Base-by-base conservation (phyloP, 805 yeast genomes). In the Ogataea siamensis region DNA sequence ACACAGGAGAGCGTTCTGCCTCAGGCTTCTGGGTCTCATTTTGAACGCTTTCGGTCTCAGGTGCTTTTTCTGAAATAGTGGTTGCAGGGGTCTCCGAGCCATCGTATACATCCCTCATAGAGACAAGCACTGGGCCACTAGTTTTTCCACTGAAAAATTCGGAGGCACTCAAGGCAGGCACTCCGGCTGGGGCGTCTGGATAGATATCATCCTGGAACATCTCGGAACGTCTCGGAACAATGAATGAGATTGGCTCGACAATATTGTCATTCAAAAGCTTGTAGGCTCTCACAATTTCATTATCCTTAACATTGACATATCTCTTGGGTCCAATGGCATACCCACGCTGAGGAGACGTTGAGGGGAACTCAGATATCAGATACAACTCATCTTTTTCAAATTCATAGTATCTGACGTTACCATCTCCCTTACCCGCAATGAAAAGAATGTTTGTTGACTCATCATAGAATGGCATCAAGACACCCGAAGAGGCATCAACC, bases 351-450 rank as follows among this genome's bases (percentile, higher is more conserved):
- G 99, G 93, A 22, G 87, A 94, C 2, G 80, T 76, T 3, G 97
- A 87, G 44, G 81, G 80, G 62, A 75, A 93, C 60, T 91, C 96
- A n/a, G 95, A 85, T 43, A 93, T 66, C 51, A 84, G 87, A 63
- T 71, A 80, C 39, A 93, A 70, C 54, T 80, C 83, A 54, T 91
- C 97, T 53, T 85, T 78, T 45, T 80, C 87, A 61, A 76, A 87
- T 68, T 93, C 99, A 58, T 70, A 93, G 66, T 91, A 91, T 56
- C 96, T 85, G 54, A 93, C 87, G 61, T 91, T 93, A 53, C 98
- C 98, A 62, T 93, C 99, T 62, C 97, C 97, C 63, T 93, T 91
- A 51, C 99, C 99, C 21, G 95, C 98, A 45, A 93, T 68, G 57
- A 83, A 93, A 43, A 93, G 70, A 42, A 89, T 77, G 39, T 80